Base-by-base conservation (phyloP, 1,284 basidiomycete species). In the Naganishia cerealis region DNA sequence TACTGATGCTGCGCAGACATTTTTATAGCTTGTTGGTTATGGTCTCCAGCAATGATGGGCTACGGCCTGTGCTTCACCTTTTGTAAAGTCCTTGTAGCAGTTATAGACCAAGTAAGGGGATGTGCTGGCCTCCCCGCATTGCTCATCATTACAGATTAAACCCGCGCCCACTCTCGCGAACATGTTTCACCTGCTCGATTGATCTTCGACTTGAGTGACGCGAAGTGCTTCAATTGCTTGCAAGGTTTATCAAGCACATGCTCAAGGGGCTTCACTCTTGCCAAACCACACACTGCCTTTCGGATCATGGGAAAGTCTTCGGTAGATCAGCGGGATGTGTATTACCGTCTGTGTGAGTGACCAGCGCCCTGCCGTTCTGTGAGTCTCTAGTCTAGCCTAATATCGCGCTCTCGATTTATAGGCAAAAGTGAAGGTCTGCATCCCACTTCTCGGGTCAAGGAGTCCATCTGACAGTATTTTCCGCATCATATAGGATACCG, bases 261-360 rank as follows among this genome's bases (percentile, higher is more conserved):
- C 15, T 15, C 15, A 46, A 46, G 1, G 9, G 16, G n/a, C 1
- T 7, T n/a, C 43, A 18, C 1, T 46, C 43, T 18, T 7, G 43
- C 43, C 7, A 7, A 18, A 15, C 43, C 21, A 9, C n/a, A 8
- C 8, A 50, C 46, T 24, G 43, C 46, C 21, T n/a, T 3, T 16
- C 56, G 46, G 5, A 62, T 42, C 5, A 75, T 73, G 72, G 74
- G 73, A 43, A 77, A 76, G 57, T 77, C 75, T 4, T 75, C 76
- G 16, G 77, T 78, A 62, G 83, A 85, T 73, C 81, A 83, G 71
- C 77, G 84, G 15, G 84, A 85, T 72, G 81, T 85, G 65, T 85
- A 83, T 74, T 85, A 85, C 71, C 79, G 84, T 18, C 78, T 81
- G 21, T 70, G 66, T 68, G 62, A 61, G 62, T 68, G 21, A 2